Conservation (phyloP, 345 rosid species). For the Moricandia arvensis region DNA sequence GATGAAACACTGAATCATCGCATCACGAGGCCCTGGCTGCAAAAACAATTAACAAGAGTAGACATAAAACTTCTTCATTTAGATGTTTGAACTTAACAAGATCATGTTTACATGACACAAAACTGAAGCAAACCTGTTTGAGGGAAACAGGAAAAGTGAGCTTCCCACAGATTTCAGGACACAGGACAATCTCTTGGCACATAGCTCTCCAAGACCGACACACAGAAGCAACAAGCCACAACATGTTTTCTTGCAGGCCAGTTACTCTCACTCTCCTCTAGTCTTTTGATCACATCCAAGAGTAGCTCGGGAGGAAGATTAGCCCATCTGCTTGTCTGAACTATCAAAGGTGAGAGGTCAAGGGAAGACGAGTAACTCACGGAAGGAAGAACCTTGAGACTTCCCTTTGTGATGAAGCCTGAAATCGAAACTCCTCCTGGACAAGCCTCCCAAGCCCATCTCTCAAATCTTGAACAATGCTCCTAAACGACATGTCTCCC, state of each 20-base stretch:
- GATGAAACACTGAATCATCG: constrained; percentile 58
- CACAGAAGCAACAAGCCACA: constrained; percentile 65
- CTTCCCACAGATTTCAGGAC: constrained; percentile 67
- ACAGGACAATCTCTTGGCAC: constrained; percentile 62
- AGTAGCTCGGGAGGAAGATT: constrained; percentile 69
- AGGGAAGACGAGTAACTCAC: constrained; percentile 40
- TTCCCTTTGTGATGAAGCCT: constrained; percentile 63
- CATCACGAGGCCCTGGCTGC: constrained; percentile 66
- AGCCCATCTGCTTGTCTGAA: constrained; percentile 65
- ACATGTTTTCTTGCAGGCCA: constrained; percentile 67
- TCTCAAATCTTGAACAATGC: constrained; percentile 67
- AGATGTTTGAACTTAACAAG: not conserved
- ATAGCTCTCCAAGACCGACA: constrained; percentile 69
- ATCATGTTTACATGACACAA: not conserved
- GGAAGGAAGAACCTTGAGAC: constrained; percentile 48
- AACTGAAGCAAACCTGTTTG: constrained; percentile 45
- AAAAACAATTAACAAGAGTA: constrained; percentile 2
- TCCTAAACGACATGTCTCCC: constrained; percentile 54
- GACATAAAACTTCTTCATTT: not conserved
- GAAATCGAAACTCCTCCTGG: constrained; percentile 62
- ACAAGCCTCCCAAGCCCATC: constrained; percentile 73
- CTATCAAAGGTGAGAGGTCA: constrained; percentile 44
- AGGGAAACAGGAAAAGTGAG: constrained; percentile 63
- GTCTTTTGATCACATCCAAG: constrained; percentile 56
- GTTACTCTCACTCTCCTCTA: constrained; percentile 63